Conservation (phyloP, 1,284 basidiomycete species). For the Rhodotorula sp. region DNA sequence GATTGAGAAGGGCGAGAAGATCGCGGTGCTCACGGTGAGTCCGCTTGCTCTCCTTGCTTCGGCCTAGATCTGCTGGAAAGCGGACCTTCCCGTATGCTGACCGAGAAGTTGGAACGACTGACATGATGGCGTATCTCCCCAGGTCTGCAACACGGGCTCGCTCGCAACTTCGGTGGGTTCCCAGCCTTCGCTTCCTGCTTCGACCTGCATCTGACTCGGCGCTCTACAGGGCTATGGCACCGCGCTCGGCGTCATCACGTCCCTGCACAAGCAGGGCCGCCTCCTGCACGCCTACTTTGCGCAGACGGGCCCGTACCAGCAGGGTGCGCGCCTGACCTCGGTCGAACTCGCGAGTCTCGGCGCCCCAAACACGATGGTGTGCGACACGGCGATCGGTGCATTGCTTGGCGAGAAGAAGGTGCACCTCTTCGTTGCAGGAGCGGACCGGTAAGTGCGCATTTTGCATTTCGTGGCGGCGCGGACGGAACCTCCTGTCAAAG, state of each 20-base stretch:
- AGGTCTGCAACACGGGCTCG: conserved; percentile 90
- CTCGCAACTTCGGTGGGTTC: conserved; percentile 79
- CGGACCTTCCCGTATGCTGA: background rate
- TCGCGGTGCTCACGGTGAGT: conserved; percentile 71
- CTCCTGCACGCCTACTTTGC: conserved; percentile 80
- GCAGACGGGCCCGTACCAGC: conserved; percentile 90
- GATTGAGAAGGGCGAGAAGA: conserved; percentile 53
- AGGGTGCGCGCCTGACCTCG: conserved; percentile 78
- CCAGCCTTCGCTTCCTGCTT: background rate
- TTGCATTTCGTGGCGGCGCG: background rate
- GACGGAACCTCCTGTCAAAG: too few relatives aligned
- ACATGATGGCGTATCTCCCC: background rate
- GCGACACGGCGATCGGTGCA: conserved; percentile 91
- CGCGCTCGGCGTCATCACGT: conserved; percentile 87
- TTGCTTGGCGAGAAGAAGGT: conserved; percentile 77
- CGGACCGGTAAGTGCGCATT: conserved; percentile 27
- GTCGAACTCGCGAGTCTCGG: conserved; percentile 77
- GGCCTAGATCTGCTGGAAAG: too few relatives aligned
- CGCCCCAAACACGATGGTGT: conserved; percentile 87
- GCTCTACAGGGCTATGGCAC: conserved; percentile 79
- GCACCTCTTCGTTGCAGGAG: conserved; percentile 74
- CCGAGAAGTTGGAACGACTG: too few relatives aligned
- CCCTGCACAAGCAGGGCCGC: conserved; percentile 72
- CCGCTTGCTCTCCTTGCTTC: too few relatives aligned
- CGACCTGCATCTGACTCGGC: background rate